Conservation (phyloP, 2,329 filamentous ascomycete species). For the Apiospora aurea region DNA sequence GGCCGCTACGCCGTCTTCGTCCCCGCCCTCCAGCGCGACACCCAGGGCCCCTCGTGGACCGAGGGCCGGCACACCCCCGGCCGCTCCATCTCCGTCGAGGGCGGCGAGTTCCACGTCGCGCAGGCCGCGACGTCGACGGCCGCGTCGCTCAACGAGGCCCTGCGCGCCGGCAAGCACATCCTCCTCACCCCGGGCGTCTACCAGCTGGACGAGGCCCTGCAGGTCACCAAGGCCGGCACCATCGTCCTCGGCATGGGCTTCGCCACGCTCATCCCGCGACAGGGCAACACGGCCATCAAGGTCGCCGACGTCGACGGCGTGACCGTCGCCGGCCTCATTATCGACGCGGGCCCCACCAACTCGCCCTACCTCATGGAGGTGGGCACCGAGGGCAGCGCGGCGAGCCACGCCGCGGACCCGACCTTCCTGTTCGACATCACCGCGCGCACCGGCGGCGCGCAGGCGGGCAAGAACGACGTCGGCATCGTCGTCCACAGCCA, state of each 20-base stretch:
- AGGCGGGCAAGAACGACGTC: constrained; percentile 37
- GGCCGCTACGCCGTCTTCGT: constrained; percentile 40
- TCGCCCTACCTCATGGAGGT: constrained; percentile 41
- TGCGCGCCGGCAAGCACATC: constrained; percentile 40
- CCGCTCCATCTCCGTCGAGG: constrained; percentile 37
- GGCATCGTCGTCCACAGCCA: constrained; percentile 42
- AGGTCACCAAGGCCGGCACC: constrained; percentile 36
- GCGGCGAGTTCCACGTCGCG: constrained; percentile 37
- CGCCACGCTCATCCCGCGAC: constrained; percentile 40
- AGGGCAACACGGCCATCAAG: constrained; percentile 36
- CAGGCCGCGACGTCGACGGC: constrained; percentile 35
- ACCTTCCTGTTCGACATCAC: constrained; percentile 44
- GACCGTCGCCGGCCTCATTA: constrained; percentile 42
- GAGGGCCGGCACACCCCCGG: constrained; percentile 36
- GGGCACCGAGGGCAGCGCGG: constrained; percentile 33
- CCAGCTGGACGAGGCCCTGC: constrained; percentile 38
- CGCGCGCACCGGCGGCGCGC: constrained; percentile 39
- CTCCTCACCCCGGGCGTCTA: constrained; percentile 43
- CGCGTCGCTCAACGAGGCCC: constrained; percentile 38
- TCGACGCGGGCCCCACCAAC: constrained; percentile 39
- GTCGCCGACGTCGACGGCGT: constrained; percentile 42
- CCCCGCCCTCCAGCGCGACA: constrained; percentile 39
- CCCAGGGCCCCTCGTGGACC: constrained; percentile 40
- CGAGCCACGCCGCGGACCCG: constrained; percentile 37
- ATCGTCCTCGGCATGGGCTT: constrained; percentile 42